Conservation (phyloP, 192 early-diverging fungal genomes). For the Oehlia diaphana region DNA sequence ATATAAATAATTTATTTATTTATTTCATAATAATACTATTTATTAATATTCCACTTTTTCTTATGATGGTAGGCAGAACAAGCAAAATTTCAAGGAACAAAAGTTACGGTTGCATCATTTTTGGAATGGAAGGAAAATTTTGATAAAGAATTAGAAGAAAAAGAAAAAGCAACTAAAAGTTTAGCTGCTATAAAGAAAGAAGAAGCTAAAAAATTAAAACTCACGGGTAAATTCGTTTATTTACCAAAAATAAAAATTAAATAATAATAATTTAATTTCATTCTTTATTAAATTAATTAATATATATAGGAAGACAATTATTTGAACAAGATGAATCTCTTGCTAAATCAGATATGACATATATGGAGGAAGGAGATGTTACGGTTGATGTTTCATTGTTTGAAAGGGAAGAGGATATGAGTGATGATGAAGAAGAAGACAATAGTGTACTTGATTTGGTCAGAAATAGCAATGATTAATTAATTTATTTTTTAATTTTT, state of each 20-base stretch:
- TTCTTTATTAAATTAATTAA: background rate
- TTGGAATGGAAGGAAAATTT: slow-evolving; percentile 79
- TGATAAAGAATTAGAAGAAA: slow-evolving; percentile 66
- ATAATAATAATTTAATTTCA: no score
- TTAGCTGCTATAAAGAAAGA: slow-evolving; percentile 35
- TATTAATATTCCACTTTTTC: background rate
- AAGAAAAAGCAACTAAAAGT: slow-evolving; percentile 46
- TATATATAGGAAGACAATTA: slow-evolving; percentile 72
- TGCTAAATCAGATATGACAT: slow-evolving; percentile 77
- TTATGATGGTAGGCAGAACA: slow-evolving; percentile 58
- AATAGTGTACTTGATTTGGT: slow-evolving; percentile 47
- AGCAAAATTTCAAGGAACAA: slow-evolving; percentile 77
- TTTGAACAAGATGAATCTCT: slow-evolving; percentile 90
- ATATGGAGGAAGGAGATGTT: slow-evolving; percentile 84
- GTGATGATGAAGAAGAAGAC: slow-evolving; percentile 63
- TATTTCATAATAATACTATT: no score
- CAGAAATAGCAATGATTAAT: slow-evolving; percentile 11
- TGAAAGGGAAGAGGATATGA: slow-evolving; percentile 64
- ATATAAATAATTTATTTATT: background rate
- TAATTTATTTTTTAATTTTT: background rate
- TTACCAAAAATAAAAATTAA: no score
- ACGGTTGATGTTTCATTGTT: slow-evolving; percentile 78
- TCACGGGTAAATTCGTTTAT: slow-evolving; percentile 37
- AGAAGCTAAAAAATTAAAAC: slow-evolving; percentile 46
- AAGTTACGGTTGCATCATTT: slow-evolving; percentile 77